A percentile compares a stretch with the other conserved stretches of the same genome.
Conservation (phyloP, 2,329 filamentous ascomycete genomes). For the Alternaria rosae region DNA sequence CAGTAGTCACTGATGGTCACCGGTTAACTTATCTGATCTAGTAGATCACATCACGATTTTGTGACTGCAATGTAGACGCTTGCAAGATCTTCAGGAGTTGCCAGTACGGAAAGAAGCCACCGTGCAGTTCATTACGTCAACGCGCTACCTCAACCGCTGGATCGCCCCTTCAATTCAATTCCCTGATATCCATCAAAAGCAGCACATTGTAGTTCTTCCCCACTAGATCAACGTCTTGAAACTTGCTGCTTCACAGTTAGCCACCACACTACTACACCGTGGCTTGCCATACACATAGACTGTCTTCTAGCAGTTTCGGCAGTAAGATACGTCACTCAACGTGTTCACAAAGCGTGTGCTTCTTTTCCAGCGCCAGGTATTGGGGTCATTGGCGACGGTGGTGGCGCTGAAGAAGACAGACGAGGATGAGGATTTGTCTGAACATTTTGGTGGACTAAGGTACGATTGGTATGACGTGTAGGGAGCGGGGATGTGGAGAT, state of each 20-base stretch:
- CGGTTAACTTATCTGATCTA: not conserved
- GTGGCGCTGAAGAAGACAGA: not conserved
- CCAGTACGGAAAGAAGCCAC: not conserved
- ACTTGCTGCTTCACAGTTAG: not conserved
- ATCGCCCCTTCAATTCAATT: not conserved
- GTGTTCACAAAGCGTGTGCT: not conserved
- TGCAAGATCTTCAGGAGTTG: not conserved
- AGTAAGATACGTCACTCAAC: not conserved
- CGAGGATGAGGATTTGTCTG: not conserved
- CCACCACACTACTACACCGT: not conserved
- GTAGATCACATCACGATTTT: not conserved
- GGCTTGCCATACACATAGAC: not conserved
- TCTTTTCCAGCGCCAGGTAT: not conserved
- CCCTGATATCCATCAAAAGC: not conserved
- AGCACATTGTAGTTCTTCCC: not conserved
- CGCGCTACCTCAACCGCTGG: not conserved
- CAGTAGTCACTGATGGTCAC: not conserved
- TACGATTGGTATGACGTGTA: not conserved
- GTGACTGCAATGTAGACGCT: not conserved
- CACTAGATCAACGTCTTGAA: not conserved
- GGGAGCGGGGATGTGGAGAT: not conserved
- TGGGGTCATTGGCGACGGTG: not conserved
- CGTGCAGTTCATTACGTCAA: not conserved
- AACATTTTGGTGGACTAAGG: not conserved
- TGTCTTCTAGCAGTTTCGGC: not conserved